Base-by-base conservation (phyloP, 371 early-diverging fungal genomes). In the Gilbertella persicaria region DNA sequence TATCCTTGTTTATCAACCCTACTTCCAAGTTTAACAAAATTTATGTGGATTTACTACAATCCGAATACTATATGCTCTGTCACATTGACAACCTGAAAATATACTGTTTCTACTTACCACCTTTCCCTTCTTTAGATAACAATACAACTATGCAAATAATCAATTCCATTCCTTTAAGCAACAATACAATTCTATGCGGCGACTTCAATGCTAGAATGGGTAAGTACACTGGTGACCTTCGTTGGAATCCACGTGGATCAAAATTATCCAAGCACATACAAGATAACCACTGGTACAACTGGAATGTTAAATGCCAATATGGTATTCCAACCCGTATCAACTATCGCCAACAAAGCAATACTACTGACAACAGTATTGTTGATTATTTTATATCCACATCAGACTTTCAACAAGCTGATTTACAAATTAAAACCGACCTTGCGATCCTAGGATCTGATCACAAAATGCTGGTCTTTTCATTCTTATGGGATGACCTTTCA, bases 1-100 rank as follows among this genome's bases (percentile, higher is more conserved):
- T 53, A 13, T 26, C 44, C 21, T 12, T 45, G 0, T 36, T 58
- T 2, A 47, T 59, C 13, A 28, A 46, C 35, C 52, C 35, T 13
- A 6, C 28, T 5, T n/a, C 20, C 23, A 35, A 20, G 3, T 23
- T 2, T 21, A 36, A 3, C 17, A 47, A 47, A 14, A 4, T 47
- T 5, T 36, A 36, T n/a, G 24, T 47, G 2, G 36, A 36, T 47
- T 35, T 36, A 6, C 10, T 4, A 28, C 5, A 3, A 25, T 43
- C 37, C 4, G 13, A 36, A 36, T 40, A 40, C 20, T 19, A 16
- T 19, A 19, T 40, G 20, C 2, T 10, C 10, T 40, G 40, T 40
- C 40, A 40, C 19, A 19, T 40, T 19, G 40, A 40, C 17, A 40
- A 40, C 20, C 16, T 40, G 5, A 20, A 19, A 19, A 45, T 45